Evolutionary conservation across 306 rosid species (phyloP).

Genomic region (Quercus engelmannii): DNA sequence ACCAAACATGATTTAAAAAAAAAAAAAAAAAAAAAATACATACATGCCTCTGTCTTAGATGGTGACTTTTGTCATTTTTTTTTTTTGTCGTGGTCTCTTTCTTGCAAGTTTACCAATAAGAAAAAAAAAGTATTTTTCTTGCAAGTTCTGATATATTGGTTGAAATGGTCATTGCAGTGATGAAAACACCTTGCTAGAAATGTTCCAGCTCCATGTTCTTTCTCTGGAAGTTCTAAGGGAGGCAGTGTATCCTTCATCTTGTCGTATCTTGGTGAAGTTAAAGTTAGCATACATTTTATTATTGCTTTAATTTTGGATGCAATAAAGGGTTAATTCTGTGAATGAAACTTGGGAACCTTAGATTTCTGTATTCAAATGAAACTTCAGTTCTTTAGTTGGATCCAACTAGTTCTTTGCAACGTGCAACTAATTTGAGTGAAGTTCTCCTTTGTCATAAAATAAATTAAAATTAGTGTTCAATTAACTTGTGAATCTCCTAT

Average conservation of each 20-base stretch:
- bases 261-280: conserved; percentile 23
- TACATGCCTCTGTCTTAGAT: conserved; percentile 2
- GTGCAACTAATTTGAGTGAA: no score
- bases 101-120: background rate
- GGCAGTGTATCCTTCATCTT: conserved; percentile 89
- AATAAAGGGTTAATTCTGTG: conserved; percentile 7
- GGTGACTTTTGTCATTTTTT: conserved; percentile 1
- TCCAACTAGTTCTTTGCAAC: background rate
- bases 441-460: no score
- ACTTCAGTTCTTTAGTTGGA: conserved; percentile 2
- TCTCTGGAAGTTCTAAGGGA: conserved; percentile 87
- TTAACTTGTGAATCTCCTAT: conserved; percentile 18
- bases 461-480: background rate
- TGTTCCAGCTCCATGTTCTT: conserved; percentile 74
- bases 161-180: conserved; percentile 53
- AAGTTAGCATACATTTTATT: conserved; percentile 16
- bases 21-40: background rate
- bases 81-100: conserved; percentile 10
- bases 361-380: background rate
- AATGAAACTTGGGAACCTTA: background rate
- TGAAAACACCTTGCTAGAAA: conserved; percentile 49
- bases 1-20: no score
- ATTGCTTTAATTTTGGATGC: background rate
- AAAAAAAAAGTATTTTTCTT: background rate
- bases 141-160: conserved; percentile 25